Evolutionary conservation across 345 rosid species (phyloP), one percentile per base, ranked within the genome.

Genomic region (Passiflora organensis): DNA sequence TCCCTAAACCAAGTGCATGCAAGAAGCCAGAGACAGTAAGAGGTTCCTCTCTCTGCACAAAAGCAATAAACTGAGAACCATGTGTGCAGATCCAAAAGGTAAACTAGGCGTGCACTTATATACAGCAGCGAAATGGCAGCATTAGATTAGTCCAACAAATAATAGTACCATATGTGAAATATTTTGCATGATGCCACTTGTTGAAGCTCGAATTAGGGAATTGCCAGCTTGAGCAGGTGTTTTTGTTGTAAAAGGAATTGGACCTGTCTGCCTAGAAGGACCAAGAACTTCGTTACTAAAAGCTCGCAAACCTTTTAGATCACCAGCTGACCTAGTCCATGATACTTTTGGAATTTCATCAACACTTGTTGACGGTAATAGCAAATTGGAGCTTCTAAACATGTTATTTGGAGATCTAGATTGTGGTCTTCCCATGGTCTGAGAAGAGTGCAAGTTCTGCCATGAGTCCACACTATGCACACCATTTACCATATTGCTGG

Each of bases 1-100:
- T 72, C 50, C 65, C 76, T 71, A 82, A 69, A 50, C 76, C 82
- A 58, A 82, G 76, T 44, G 84, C 75, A 45, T 75, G 60, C 72
- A 82, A 66, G 23, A 82, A 77, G 46, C 55, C 24, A 20, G 68
- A 42, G 58, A 79, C 64, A 36, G 66, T 65, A 15, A 56, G 55
- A 54, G 70, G 55, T 65, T 70, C 73, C 51, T 70, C 72, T 37
- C 58, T 65, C 82, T 72, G 71, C 6, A 52, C 43, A 64, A 58
- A 41, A 36, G 23, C 28, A 38, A 20, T 19, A 52, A 43, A 39
- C 10, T 42, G n/a, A 42, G 6, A 54, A 32, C 21, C 5, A 32
- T 6, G 19, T 53, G 46, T 1, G 21, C 28, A 48, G 13, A 20
- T n/a, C n/a, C 16, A 9, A 12, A 16, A 43, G 24, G 41, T 28